Evolutionary conservation across 164 flowering plant genomes (phyloP).

Genomic region (Nymphaea thermarum): DNA sequence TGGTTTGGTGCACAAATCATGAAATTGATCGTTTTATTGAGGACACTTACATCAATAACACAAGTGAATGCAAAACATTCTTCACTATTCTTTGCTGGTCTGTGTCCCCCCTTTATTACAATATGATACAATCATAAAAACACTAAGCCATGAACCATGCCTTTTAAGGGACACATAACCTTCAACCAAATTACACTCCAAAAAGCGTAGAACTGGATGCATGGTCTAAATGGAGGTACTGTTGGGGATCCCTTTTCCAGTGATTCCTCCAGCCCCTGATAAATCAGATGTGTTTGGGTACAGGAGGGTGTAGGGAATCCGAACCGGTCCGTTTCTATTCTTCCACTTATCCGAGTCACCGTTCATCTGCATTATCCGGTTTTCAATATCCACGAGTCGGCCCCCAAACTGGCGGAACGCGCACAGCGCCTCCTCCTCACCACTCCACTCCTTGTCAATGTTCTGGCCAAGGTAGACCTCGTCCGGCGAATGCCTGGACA

Average conservation of each 20-base stretch:
- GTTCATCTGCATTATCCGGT: constrained; percentile 39
- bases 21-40: too few species aligned
- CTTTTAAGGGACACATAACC: too few species aligned
- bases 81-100: too few species aligned
- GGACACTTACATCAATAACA: too few species aligned
- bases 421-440: constrained; percentile 30
- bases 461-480: constrained; percentile 76
- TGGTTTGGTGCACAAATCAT: too few species aligned
- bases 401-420: constrained; percentile 50
- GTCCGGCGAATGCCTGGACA: constrained; percentile 73
- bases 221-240: constrained; percentile 23
- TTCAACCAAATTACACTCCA: too few species aligned
- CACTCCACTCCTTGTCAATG: constrained; percentile 49
- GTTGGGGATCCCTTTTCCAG: constrained; percentile 49
- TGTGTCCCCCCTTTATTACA: too few species aligned
- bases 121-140: too few species aligned
- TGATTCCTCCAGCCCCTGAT: constrained; percentile 15
- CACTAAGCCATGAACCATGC: too few species aligned
- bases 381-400: constrained; percentile 41
- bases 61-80: too few species aligned
- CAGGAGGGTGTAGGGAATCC: constrained; percentile 53
- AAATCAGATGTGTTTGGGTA: constrained; percentile 21
- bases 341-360: constrained; percentile 20
- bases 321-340: constrained; percentile 63
- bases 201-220: too few species aligned